Percentiles rank a stretch among this genome's conserved stretches.
Conservation (phyloP, 805 yeast genomes). For the Candida chauliodis region DNA sequence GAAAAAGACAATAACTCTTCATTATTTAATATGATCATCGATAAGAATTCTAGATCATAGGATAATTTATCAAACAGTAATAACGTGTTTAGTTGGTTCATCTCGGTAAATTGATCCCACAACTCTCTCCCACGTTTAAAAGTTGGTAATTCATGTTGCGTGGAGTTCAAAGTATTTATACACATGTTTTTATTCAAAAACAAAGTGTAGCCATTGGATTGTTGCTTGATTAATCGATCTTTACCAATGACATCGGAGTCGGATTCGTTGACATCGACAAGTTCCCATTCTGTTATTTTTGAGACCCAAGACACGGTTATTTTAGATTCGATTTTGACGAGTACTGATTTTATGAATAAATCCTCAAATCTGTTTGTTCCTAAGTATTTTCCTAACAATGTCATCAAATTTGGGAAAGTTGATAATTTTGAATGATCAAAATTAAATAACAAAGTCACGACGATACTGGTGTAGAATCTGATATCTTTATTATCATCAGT, state of each 20-base stretch:
- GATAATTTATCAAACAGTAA: slow-evolving; percentile 20
- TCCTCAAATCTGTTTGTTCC: slow-evolving; percentile 67
- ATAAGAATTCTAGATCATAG: slow-evolving; percentile 72
- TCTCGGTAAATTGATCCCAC: slow-evolving; percentile 24
- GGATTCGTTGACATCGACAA: slow-evolving; percentile 38
- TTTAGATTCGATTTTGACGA: slow-evolving; percentile 55
- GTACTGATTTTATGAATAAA: slow-evolving; percentile 50
- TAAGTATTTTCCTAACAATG: slow-evolving; percentile 34
- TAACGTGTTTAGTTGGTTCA: slow-evolving; percentile 18
- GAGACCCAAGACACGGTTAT: slow-evolving; percentile 62
- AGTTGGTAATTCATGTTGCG: neutral
- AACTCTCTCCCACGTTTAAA: slow-evolving; percentile 8
- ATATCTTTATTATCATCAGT: slow-evolving; percentile 14
- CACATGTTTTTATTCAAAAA: slow-evolving; percentile 49
- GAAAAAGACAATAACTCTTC: slow-evolving; percentile 51
- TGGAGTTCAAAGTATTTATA: slow-evolving; percentile 39
- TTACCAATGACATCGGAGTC: slow-evolving; percentile 42
- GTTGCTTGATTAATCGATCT: slow-evolving; percentile 44
- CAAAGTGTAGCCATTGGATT: slow-evolving; percentile 43
- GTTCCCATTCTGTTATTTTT: slow-evolving; percentile 63
- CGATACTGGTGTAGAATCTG: slow-evolving; percentile 43
- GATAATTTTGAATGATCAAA: slow-evolving; percentile 46
- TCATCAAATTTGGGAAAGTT: slow-evolving; percentile 44
- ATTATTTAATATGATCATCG: slow-evolving; percentile 59
- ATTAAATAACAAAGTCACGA: slow-evolving; percentile 48